Percentiles rank a stretch among this genome's conserved stretches.
These are phyloP conservation scores for Salvia sclarea DNA, from an alignment of 305 asterid species.

Conservation along the genomic window DNA sequence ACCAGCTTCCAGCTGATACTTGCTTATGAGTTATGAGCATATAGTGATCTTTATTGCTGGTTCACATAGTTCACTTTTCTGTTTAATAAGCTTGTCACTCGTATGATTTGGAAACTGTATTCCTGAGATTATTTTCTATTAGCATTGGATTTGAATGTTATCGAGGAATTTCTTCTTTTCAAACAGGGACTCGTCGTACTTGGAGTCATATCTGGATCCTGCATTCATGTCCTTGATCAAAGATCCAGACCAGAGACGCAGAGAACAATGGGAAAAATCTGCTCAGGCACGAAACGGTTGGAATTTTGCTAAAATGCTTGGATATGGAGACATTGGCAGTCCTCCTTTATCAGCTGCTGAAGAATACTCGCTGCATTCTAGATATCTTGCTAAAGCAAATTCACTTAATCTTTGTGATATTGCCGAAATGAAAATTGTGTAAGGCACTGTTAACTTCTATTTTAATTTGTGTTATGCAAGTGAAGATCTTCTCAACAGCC, in stretches of 20 bases:
- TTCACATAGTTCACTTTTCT: not conserved
- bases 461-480: not conserved
- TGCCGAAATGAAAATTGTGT: conserved; percentile 97
- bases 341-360: conserved; percentile 92
- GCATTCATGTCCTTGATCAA: conserved; percentile 95
- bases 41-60: conserved; percentile 11
- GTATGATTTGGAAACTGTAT: conserved; percentile 13
- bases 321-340: conserved; percentile 91
- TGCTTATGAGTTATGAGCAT: conserved; percentile 15
- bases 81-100: conserved; percentile 6
- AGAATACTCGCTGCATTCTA: conserved; percentile 93
- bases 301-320: conserved; percentile 72
- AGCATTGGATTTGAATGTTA: not conserved
- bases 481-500: not conserved
- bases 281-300: conserved; percentile 79
- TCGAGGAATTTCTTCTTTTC: conserved; percentile 8
- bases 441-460: conserved; percentile 38
- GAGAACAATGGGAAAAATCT: conserved; percentile 92
- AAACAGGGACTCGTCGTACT: conserved; percentile 68
- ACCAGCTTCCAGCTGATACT: not conserved
- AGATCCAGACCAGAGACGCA: conserved; percentile 90
- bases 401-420: conserved; percentile 87
- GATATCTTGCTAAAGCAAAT: conserved; percentile 96
- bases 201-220: conserved; percentile 92
- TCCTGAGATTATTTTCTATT: no score